Evolutionary conservation across 768 basidiomycete genomes (phyloP).

Genomic region (Sporobolomyces phaffii): DNA sequence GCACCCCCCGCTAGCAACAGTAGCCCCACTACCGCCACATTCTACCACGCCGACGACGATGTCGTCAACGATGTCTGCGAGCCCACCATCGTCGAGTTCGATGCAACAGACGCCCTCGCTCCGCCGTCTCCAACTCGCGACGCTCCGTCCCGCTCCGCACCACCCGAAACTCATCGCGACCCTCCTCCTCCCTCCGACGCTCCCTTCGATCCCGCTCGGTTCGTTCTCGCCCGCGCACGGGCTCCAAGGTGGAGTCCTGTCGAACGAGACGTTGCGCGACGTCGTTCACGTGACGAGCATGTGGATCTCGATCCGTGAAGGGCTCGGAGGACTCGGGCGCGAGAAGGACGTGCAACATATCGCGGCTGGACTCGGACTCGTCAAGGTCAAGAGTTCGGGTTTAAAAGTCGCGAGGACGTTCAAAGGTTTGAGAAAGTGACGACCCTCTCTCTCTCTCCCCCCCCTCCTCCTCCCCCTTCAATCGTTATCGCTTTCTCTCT

Average conservation of each 20-base stretch:
- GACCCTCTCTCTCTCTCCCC: too few species aligned
- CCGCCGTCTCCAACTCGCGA: constrained; percentile 62
- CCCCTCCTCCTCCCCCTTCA: too few species aligned
- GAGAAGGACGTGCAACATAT: constrained; percentile 1
- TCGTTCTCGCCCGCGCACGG: constrained; percentile 28
- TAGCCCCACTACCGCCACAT: too few species aligned
- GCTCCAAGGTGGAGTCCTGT: constrained; percentile 49
- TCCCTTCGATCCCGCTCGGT: constrained; percentile 69
- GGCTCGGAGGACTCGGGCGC: neutral
- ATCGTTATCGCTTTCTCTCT: neutral
- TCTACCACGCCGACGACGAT: neutral
- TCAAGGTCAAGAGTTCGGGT: constrained; percentile 7
- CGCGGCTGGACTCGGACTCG: neutral
- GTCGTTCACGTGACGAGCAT: constrained; percentile 76
- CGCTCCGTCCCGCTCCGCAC: constrained; percentile 83
- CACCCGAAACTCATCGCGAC: constrained; percentile 91
- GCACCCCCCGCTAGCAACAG: too few species aligned
- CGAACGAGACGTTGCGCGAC: constrained; percentile 91
- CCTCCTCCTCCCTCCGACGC: constrained; percentile 81
- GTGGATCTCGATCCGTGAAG: constrained; percentile 60
- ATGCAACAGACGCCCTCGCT: neutral
- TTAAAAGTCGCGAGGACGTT: constrained; percentile 11
- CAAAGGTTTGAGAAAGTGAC: neutral
- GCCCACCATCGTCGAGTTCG: neutral
- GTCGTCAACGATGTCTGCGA: too few species aligned